Evolutionary conservation across 1,284 basidiomycete species (phyloP).

Genomic region (Apiotrichum laibachii): DNA sequence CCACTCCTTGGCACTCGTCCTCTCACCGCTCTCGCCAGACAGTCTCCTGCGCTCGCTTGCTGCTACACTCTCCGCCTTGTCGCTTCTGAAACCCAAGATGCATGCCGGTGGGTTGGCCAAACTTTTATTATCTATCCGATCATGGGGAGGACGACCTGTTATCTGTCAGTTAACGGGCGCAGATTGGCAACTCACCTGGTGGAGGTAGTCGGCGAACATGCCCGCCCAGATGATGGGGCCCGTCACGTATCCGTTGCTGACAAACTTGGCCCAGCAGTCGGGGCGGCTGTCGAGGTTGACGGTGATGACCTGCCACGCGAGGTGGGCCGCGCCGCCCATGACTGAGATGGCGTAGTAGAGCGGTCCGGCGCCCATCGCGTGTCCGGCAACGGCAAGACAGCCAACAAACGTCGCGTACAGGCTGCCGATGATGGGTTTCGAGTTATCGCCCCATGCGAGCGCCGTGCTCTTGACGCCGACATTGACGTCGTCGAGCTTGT

Average conservation of each 20-base stretch:
- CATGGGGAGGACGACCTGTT: conserved; percentile 9
- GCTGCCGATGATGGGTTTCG: conserved; percentile 70
- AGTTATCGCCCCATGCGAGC: conserved; percentile 76
- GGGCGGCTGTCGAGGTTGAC: conserved; percentile 73
- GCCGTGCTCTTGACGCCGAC: conserved; percentile 94
- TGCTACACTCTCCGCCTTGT: no score
- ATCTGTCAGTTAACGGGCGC: not conserved
- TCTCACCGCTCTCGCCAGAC: no score
- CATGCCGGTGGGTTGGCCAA: not conserved
- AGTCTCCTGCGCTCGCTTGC: no score
- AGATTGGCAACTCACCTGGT: conserved; percentile 14
- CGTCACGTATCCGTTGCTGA: conserved; percentile 73
- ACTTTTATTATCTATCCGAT: not conserved
- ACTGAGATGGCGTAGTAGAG: conserved; percentile 75
- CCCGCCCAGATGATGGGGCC: conserved; percentile 89
- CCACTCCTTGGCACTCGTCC: no score
- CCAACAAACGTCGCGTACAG: conserved; percentile 75
- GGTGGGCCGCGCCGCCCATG: conserved; percentile 69
- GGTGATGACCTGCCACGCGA: conserved; percentile 72
- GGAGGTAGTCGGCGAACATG: conserved; percentile 70
- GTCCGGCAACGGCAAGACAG: conserved; percentile 73
- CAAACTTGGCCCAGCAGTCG: conserved; percentile 93
- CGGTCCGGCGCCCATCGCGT: conserved; percentile 69
- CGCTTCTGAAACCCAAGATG: not conserved
- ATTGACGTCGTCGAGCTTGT: conserved; percentile 85